Base-by-base conservation (phyloP, 352 stramenopile species). In the Phytophthora constricta region DNA sequence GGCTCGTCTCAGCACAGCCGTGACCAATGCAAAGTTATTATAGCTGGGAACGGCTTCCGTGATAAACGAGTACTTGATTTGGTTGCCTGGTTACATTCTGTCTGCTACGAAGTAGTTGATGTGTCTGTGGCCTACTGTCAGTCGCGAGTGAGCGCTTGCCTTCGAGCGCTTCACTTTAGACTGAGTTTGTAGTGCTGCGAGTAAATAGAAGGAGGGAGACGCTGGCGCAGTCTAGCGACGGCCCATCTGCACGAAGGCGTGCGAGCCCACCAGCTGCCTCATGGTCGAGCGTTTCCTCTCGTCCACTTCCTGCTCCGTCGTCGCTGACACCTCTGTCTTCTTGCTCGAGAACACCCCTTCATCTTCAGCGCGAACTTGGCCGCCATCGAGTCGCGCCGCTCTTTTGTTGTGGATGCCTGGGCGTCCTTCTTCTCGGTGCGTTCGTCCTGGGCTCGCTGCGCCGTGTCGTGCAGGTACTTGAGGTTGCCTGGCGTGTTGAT, bases 291-390 rank as follows among this genome's bases (percentile, higher is more conserved):
- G 59, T 33, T 74, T 74, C 31, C 52, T 52, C 41, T 72, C 59
- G 9, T 69, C 46, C 25, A 31, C 45, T 11, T n/a, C 39, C 22
- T 65, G 20, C 23, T 70, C 51, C 1, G 23, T 16, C 14, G 47
- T 37, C n/a, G 19, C n/a, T 42, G 58, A 5, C 2, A 19, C 22
- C 34, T 48, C 54, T 17, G 33, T 28, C 27, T 58, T 66, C 34
- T 67, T 65, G 23, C 25, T 33, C 2, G 22, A 37, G 31, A 72
- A 58, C 19, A 70, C 22, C 47, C 46, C 39, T 64, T 58, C 68
- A 70, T 63, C 45, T 76, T 76, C 20, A 25, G 58, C 10, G 43
- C 41, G 8, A 76, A 31, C 19, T 66, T 70, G 42, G 49, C 23
- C 54, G 25, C 31, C 5, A 56, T 51, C 17, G 62, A 65, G 31